Conservation (phyloP, 345 rosid genomes). For the Eucalyptus erythrocorys region DNA sequence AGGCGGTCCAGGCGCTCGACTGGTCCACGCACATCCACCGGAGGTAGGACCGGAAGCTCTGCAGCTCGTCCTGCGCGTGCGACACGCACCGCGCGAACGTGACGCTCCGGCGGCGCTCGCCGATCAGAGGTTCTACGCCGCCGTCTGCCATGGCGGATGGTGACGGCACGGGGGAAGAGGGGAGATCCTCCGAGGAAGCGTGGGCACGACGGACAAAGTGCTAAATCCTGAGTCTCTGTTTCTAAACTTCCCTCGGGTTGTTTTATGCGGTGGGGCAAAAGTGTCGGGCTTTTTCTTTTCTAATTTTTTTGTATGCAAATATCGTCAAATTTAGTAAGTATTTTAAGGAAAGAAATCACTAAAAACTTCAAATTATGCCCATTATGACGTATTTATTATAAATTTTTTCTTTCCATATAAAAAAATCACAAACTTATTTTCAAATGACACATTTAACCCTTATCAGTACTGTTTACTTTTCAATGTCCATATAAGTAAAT, state of each 20-base stretch:
- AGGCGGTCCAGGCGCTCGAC: conserved; percentile 35
- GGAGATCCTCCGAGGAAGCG: background rate
- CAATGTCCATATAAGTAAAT: too few relatives aligned
- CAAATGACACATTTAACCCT: too few relatives aligned
- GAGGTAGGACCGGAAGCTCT: conserved; percentile 61
- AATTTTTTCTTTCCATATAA: too few relatives aligned
- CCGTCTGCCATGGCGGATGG: conserved; percentile 24
- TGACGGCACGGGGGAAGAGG: background rate
- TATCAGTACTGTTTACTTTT: too few relatives aligned
- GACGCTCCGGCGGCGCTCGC: background rate
- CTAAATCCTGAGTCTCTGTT: background rate
- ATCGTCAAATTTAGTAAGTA: background rate
- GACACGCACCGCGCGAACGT: conserved; percentile 41
- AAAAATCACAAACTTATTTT: too few relatives aligned
- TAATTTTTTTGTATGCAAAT: background rate
- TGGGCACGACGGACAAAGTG: background rate
- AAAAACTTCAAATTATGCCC: too few relatives aligned
- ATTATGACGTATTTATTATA: too few relatives aligned
- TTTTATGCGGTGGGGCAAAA: background rate
- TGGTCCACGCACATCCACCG: conserved; percentile 93
- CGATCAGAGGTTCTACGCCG: conserved; percentile 15
- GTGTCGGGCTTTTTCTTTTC: background rate
- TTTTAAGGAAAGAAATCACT: too few relatives aligned
- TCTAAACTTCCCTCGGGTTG: too few relatives aligned
- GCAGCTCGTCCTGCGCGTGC: conserved; percentile 67